Evolutionary conservation across 768 basidiomycete genomes (phyloP).

Genomic region (Calocera cornea): DNA sequence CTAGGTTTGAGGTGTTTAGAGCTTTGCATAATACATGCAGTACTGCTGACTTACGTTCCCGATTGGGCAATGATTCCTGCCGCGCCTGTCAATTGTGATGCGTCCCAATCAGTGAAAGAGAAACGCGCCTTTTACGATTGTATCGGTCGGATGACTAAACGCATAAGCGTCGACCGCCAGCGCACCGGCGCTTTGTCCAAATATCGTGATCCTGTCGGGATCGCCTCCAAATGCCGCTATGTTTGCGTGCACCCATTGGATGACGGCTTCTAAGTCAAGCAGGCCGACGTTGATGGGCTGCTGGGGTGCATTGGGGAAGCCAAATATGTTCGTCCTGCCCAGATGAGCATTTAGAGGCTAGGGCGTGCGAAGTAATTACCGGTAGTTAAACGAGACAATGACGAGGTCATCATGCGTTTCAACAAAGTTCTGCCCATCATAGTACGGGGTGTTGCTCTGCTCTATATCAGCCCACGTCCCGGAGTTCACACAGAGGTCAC

Average conservation of each 20-base stretch:
- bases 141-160: not conserved
- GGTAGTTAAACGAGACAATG: conserved; percentile 39
- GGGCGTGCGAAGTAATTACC: conserved; percentile 27
- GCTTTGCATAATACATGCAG: not conserved
- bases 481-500: conserved; percentile 8
- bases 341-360: conserved; percentile 22
- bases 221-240: conserved; percentile 24
- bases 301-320: conserved; percentile 34
- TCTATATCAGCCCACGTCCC: conserved; percentile 15
- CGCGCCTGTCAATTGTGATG: not conserved
- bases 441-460: conserved; percentile 15
- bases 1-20: not conserved
- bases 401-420: conserved; percentile 22
- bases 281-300: conserved; percentile 38
- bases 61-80: not conserved
- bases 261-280: conserved; percentile 29
- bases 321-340: conserved; percentile 31
- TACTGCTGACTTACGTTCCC: not conserved
- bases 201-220: conserved; percentile 32
- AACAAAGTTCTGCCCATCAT: conserved; percentile 14
- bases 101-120: not conserved
- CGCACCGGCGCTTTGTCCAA: conserved; percentile 46
- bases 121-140: not conserved
- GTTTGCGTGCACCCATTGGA: conserved; percentile 22
- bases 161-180: conserved; percentile 29